Conservation (phyloP, 140 eudicot genomes). For the Anethum foeniculum region DNA sequence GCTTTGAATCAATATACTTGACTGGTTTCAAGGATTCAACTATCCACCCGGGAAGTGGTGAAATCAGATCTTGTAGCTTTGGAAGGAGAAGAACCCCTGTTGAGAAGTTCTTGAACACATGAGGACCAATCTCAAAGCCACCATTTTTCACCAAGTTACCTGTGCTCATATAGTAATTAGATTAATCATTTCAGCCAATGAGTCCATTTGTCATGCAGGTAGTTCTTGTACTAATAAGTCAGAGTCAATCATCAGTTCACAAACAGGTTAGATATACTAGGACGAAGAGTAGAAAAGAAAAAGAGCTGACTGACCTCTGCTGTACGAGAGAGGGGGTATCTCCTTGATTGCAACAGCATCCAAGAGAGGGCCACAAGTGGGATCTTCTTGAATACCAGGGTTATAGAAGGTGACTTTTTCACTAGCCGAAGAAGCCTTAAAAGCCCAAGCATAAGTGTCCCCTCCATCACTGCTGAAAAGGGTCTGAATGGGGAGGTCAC, state of each 20-base stretch:
- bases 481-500: conserved; percentile 73
- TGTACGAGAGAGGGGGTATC: conserved; percentile 44
- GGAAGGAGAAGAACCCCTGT: conserved; percentile 5
- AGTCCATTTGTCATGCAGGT: not conserved
- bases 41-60: conserved; percentile 11
- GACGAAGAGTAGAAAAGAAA: not conserved
- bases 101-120: conserved; percentile 8
- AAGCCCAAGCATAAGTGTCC: conserved; percentile 69
- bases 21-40: conserved; percentile 5
- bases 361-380: conserved; percentile 57
- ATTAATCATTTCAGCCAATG: not conserved
- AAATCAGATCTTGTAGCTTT: not conserved
- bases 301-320: not conserved
- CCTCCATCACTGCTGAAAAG: conserved; percentile 63
- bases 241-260: not conserved
- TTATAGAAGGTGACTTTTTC: conserved; percentile 46
- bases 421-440: conserved; percentile 33
- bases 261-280: not conserved
- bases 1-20: conserved; percentile 3
- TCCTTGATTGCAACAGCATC: conserved; percentile 48
- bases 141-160: conserved; percentile 4
- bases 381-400: conserved; percentile 65
- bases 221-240: not conserved
- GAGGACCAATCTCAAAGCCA: not conserved
- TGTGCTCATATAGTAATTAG: not conserved